Conservation (phyloP, 2,329 filamentous ascomycete genomes). For the Cordyceps cicadae region DNA sequence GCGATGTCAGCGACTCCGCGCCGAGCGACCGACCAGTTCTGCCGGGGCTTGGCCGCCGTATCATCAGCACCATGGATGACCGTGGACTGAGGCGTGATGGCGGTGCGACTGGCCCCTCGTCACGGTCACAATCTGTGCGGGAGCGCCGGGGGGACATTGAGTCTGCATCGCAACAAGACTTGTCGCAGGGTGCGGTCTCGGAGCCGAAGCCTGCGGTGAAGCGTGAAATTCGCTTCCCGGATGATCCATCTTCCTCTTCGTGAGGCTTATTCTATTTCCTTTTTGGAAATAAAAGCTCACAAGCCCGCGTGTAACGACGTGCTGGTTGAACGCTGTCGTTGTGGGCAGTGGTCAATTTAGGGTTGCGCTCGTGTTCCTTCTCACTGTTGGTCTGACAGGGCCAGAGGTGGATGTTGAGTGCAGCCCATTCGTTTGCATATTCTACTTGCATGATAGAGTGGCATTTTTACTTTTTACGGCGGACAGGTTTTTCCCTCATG, state of each 20-base stretch:
- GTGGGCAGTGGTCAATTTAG: not conserved
- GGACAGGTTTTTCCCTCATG: not conserved
- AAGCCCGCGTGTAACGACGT: not conserved
- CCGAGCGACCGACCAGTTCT: not conserved
- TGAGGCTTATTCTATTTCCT: not conserved
- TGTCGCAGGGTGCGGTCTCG: not conserved
- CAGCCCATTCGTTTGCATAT: not conserved
- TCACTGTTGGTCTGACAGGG: not conserved
- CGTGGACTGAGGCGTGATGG: not conserved
- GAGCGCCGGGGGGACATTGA: not conserved
- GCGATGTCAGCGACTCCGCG: constrained; percentile 5
- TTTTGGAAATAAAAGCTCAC: not conserved
- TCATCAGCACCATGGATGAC: constrained; percentile 6
- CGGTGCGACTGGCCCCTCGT: not conserved
- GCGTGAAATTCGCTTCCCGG: constrained; percentile 12
- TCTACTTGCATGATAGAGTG: not conserved
- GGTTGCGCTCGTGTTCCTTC: not conserved
- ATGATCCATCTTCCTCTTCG: not conserved
- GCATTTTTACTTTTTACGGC: not conserved
- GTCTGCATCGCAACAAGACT: not conserved
- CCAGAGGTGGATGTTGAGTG: not conserved
- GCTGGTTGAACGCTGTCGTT: not conserved
- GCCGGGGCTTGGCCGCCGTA: constrained; percentile 8
- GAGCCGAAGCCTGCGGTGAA: not conserved
- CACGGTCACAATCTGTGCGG: not conserved